These are phyloP conservation scores for Boletus sp. DNA, from an alignment of 768 basidiomycete genomes.

Conservation along the genomic window DNA sequence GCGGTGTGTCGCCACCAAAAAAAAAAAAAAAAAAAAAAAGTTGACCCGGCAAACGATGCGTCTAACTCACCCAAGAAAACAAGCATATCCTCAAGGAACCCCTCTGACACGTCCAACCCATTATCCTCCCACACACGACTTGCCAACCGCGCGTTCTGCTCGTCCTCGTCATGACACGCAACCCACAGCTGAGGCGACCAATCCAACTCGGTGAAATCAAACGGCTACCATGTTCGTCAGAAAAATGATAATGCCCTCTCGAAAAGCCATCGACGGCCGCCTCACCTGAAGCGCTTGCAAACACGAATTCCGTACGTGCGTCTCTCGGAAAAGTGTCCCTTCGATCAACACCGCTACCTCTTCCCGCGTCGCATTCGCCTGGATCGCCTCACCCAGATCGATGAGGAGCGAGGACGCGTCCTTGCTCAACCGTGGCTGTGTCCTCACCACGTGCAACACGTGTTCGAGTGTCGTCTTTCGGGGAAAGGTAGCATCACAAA, in stretches of 20 bases:
- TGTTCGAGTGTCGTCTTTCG: slow-evolving; percentile 63
- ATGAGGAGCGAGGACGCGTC: slow-evolving; percentile 78
- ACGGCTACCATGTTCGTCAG: slow-evolving; percentile 52
- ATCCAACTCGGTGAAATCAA: slow-evolving; percentile 91
- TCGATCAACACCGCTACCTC: slow-evolving; percentile 67
- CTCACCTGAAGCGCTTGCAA: slow-evolving; percentile 85
- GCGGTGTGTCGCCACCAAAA: too few relatives aligned
- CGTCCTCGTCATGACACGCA: slow-evolving; percentile 83
- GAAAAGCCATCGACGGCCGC: background rate
- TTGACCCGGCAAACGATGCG: background rate
- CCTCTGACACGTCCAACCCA: slow-evolving; percentile 80
- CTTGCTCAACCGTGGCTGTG: slow-evolving; percentile 79
- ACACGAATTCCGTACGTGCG: slow-evolving; percentile 82
- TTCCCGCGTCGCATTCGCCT: slow-evolving; percentile 52
- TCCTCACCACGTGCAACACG: slow-evolving; percentile 68
- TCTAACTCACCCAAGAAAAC: slow-evolving; percentile 66
- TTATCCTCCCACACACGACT: slow-evolving; percentile 92
- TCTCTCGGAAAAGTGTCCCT: slow-evolving; percentile 82
- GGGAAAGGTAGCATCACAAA: slow-evolving; percentile 69
- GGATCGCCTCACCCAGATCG: slow-evolving; percentile 78
- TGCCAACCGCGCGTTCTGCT: slow-evolving; percentile 84
- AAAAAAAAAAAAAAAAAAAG: background rate
- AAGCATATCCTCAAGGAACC: slow-evolving; percentile 51
- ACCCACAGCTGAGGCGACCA: slow-evolving; percentile 91
- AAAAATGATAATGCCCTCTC: background rate